Evolutionary conservation across 2,329 filamentous ascomycete species (phyloP), one percentile per base, ranked within the genome.

Genomic region (Xylaria digitata): DNA sequence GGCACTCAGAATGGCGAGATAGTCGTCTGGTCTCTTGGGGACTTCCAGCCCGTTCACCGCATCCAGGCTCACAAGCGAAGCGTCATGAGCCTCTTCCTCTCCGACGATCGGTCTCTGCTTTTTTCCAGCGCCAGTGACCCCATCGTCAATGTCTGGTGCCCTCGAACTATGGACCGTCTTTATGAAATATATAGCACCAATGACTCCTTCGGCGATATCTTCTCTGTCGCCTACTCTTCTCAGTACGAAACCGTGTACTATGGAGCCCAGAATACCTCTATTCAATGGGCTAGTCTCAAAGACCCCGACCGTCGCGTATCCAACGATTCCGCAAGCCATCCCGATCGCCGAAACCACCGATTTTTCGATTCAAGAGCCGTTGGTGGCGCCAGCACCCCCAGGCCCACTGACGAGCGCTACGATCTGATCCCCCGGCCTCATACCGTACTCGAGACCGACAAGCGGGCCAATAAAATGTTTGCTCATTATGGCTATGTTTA

Each of bases 401-500:
- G 91, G 46, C 89, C 92, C 37, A 88, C 86, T 68, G 86, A 89
- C 65, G 84, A 88, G 53, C 82, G 84, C 49, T 87, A 85, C 80
- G 77, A 79, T 1, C 72, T 85, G 40, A 89, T 89, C 49, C 88
- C 83, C 2, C 81, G 81, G 46, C 81, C 86, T 3, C 81, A 80
- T 77, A 86, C 77, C 40, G 86, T 91, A 1, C 82, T 98, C 6
- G 93, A 97, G 76, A 94, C 97, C 66, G 91, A 93, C 74, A 88
- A 89, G 56, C 87, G 92, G 23, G 90, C 94, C 63, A 92, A 97
- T 64, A 87, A 86, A 64, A 92, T 96, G 74, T 99, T 97, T 80
- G 94, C 96, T 1, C 96, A 99, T 78, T 95, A 90, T 78, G 96
- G 96, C 50, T 98, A 97, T 77, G 90, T 99, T 0, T 97, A 97